phyloP scores from a whole-genome alignment of 2,329 filamentous ascomycete species.

The Penicillium brevicompactum region DNA sequence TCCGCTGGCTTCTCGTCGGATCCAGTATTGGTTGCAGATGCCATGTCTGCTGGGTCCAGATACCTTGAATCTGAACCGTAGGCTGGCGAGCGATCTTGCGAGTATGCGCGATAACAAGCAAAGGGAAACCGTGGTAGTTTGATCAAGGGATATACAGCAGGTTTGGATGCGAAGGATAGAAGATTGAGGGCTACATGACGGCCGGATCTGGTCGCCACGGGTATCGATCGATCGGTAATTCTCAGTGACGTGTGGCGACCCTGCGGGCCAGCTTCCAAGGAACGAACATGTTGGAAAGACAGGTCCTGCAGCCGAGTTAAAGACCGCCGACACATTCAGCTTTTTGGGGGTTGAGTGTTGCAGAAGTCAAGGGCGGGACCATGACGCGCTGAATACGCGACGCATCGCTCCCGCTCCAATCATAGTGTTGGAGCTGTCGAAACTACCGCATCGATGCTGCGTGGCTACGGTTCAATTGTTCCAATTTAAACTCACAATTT shows the following conservation, averaged over 20 bases:
- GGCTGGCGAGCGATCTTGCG: conserved; percentile 6
- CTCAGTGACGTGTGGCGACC: conserved; percentile 33
- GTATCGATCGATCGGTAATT: conserved; percentile 29
- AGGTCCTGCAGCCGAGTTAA: conserved; percentile 25
- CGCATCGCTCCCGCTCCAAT: not conserved
- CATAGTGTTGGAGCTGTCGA: not conserved
- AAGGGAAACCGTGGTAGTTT: not conserved
- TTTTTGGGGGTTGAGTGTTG: conserved; percentile 5
- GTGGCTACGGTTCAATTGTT: not conserved
- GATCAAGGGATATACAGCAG: not conserved
- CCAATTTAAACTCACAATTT: not conserved
- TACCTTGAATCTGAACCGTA: not conserved
- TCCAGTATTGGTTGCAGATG: conserved; percentile 7
- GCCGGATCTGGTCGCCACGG: conserved; percentile 28
- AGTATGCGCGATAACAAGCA: conserved; percentile 4
- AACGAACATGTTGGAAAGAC: conserved; percentile 33
- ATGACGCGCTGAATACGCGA: conserved; percentile 16
- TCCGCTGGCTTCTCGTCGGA: conserved; percentile 16
- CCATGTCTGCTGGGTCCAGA: conserved; percentile 1
- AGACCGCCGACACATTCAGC: conserved; percentile 36
- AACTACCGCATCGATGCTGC: no score
- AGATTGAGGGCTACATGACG: conserved; percentile 16
- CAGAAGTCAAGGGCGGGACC: conserved; percentile 3
- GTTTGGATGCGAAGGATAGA: not conserved
- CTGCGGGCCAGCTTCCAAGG: conserved; percentile 25